Evolutionary conservation across 192 early-diverging fungal species (phyloP), one percentile per base, ranked within the genome.

Genomic region (Backusella westeae): DNA sequence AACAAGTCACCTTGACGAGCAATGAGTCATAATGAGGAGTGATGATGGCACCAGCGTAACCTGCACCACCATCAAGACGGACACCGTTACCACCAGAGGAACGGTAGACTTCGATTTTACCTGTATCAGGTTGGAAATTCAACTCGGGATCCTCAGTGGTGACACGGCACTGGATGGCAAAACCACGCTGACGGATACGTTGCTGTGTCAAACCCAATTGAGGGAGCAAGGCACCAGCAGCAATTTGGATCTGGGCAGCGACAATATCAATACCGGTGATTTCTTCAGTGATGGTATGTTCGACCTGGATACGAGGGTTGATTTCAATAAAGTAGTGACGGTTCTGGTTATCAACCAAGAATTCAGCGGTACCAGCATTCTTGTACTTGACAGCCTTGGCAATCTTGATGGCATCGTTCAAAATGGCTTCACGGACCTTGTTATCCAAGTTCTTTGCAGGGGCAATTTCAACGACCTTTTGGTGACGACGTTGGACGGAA

Each of bases 251-350:
- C 81, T 99, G 97, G 52, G 94, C 88, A 72, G 94, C 90, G 36
- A 98, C 93, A 69, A 99, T 89, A 81, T 99, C 96, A 52, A 99
- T 89, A 34, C 97, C 97, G 19, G 96, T 97, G 69, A 98, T 91
- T 84, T 97, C 95, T 86, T 99, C 97, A 66, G 97, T 98, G 46
- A 98, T 95, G 38, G 95, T 95, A 84, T 99, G 97, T 86, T 99
- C 97, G 34, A 99, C 97, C 85, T 99, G 97, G 72, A 99, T 94
- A 84, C 97, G 91, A 66, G 97, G 96, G 82, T 99, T 98, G 78
- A 98, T 95, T 86, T 99, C 97, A 72, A 99, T 97, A 76, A 99
- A 99, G 89, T 98, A 99, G 86, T 97, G 91, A 65, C 89, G 89
- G 78, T 93, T 91, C 72, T 95, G 87, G 66, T 83, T 75, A 80